Base-by-base conservation (phyloP, 2,329 filamentous ascomycete genomes). In the Cladobotryum mycophilum region DNA sequence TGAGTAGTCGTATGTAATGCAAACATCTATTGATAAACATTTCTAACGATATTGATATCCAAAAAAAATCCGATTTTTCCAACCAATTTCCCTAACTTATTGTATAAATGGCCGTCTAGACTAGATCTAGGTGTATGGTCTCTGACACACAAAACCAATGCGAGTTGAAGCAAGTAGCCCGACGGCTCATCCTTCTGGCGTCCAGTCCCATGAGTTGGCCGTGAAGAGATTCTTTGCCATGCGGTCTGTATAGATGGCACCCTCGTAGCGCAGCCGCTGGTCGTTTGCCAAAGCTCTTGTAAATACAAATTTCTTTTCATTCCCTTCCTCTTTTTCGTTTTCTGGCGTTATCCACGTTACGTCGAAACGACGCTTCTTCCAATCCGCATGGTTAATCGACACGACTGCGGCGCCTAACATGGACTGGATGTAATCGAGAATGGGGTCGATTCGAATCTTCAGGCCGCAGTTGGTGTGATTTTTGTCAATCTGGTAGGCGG, bases 391-490 rank as follows among this genome's bases (percentile, higher is more conserved):
- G 13, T 69, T 58, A 9, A 82, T 61, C 2, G 71, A 67, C 6
- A 80, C 60, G 25, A 68, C 68, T 34, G 65, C 70, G 0, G 76
- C 67, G 0, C 74, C 73, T 4, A 84, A 64, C 69, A 82, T 76
- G n/a, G 71, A 65, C 51, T 81, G 75, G 30, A 90, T 68, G 48
- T 82, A 78, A 49, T 86, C 83, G 14, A 89, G 65, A 3, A 87
- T 75, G 7, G 85, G 84, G 37, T 86, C 69, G 3, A 89, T 66
- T 15, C 82, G 75, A 3, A 80, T 81, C 41, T 85, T 73, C 36
- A 88, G 72, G 1, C 87, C 87, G 61, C 87, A 91, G 64, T 89
- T 86, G 1, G 76, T 75, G 64, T 91, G 87, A 61, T 89, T 74
- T 56, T 77, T 78, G 65, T 91, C 85, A 53, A 90, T 78, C 64